Base-by-base conservation (phyloP, 129 eudicot species). In the Pittosporum tobira region DNA sequence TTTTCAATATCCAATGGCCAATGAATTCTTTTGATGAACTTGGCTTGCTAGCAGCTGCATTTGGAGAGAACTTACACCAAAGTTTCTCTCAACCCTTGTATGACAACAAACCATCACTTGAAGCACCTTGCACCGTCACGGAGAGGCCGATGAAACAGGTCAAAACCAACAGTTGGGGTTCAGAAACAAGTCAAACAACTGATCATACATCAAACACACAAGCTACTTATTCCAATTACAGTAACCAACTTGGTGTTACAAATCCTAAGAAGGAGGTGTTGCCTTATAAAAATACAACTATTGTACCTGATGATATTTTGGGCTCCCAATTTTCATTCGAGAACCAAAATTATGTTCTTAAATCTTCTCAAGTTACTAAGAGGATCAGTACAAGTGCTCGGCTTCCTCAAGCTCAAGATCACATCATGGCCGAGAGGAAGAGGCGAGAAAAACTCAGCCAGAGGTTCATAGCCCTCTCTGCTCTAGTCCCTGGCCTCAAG, bases 381-480 rank as follows among this genome's bases (percentile, higher is more conserved):
- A 81, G 70, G 43, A 45, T 68, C 2, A 68, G 31, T 65, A 44
- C 72, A 18, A 65, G 29, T 57, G 50, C 65, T 22, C 75, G 72
- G 44, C 59, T 54, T 48, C 42, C 88, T 34, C 78, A 75, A 44
- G 77, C 84, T 51, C 93, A 80, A 73, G 96, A 87, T 69, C 88
- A 87, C 46, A 73, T 83, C 58, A 55, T 87, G 27, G 96, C 96
- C 55, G 96, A 87, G 68, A 80, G 96, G 60, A 87, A 75, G 69
- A 87, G 96, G 59, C 73, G 96, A 62, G 96, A 87, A 46, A 87
- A 83, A 57, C 84, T 84, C 20, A 84, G 82, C 24, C 87, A 77
- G 60, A 80, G 81, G 65, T 84, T 84, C 69, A 84, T 80, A 3
- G 84, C 87, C 21, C 74, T 87, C 38, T 80, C 96, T 64, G 85